Percentiles rank a stretch among this genome's conserved stretches.
phyloP scores from a whole-genome alignment of 176 grass and related monocot genomes.

The Oryza meridionalis region DNA sequence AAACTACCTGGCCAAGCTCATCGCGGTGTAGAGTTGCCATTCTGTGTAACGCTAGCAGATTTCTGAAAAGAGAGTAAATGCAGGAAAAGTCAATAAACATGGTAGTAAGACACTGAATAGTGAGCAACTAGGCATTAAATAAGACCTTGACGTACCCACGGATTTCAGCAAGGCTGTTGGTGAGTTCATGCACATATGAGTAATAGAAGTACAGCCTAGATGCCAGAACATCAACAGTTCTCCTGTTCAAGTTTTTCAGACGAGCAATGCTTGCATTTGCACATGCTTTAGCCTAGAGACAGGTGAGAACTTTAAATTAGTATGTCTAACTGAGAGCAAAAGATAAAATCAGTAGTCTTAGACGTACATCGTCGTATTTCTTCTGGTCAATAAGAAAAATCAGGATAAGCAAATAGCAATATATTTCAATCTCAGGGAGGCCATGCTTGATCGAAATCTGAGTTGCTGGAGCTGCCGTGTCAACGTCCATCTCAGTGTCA shows the following conservation, averaged over 20 bases:
- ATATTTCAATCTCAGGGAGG: slow-evolving; percentile 86
- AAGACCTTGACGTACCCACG: slow-evolving; percentile 61
- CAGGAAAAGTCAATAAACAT: neutral
- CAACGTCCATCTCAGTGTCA: slow-evolving; percentile 78
- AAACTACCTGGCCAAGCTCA: slow-evolving; percentile 85
- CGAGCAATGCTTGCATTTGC: slow-evolving; percentile 75
- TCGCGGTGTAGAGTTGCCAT: slow-evolving; percentile 81
- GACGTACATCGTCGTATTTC: slow-evolving; percentile 65
- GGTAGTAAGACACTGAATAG: neutral
- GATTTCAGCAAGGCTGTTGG: slow-evolving; percentile 86
- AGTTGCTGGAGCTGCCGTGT: slow-evolving; percentile 37
- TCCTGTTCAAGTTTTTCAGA: slow-evolving; percentile 69
- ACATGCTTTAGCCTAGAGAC: slow-evolving; percentile 77
- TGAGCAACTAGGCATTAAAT: neutral
- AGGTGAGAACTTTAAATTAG: slow-evolving; percentile 9
- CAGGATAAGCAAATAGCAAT: slow-evolving; percentile 79
- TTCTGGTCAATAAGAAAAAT: slow-evolving; percentile 89
- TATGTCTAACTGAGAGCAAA: neutral
- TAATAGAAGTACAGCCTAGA: slow-evolving; percentile 85
- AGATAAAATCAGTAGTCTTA: neutral
- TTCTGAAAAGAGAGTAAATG: slow-evolving; percentile 46
- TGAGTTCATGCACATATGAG: slow-evolving; percentile 78
- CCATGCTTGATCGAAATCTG: slow-evolving; percentile 67
- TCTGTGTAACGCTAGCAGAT: slow-evolving; percentile 78
- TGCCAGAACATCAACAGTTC: slow-evolving; percentile 90